These are phyloP conservation scores for Capsicum chinense DNA, from an alignment of 257 asterid genomes.

Conservation along the genomic window DNA sequence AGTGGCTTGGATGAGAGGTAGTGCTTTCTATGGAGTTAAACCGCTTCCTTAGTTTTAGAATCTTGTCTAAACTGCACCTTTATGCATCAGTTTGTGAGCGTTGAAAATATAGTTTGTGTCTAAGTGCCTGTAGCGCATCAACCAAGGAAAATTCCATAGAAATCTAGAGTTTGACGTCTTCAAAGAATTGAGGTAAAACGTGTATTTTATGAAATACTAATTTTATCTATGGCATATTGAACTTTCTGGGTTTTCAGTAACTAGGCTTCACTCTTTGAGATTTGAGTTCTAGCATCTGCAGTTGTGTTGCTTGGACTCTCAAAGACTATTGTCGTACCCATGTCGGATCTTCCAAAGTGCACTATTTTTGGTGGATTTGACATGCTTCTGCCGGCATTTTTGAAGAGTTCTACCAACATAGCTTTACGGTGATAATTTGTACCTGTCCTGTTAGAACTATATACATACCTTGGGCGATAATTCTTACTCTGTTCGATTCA, in stretches of 20 bases:
- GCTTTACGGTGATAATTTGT: too few species aligned
- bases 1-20: neutral
- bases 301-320: too few species aligned
- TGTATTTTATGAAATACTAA: constrained; percentile 9
- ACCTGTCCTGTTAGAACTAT: too few species aligned
- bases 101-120: neutral
- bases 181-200: neutral
- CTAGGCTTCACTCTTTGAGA: neutral
- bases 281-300: neutral
- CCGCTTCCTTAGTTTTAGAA: neutral
- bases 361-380: too few species aligned
- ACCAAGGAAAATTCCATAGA: neutral
- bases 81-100: neutral
- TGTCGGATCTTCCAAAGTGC: too few species aligned
- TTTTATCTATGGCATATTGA: neutral
- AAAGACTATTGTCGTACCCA: too few species aligned
- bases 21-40: neutral
- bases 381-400: too few species aligned
- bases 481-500: neutral
- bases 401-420: too few species aligned
- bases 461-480: neutral
- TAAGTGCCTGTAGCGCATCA: neutral
- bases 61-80: too few species aligned
- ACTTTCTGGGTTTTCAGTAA: neutral
- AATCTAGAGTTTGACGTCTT: too few species aligned